These are phyloP conservation scores for Phytophthora palmivora DNA, from an alignment of 352 stramenopile species.

Conservation along the genomic window DNA sequence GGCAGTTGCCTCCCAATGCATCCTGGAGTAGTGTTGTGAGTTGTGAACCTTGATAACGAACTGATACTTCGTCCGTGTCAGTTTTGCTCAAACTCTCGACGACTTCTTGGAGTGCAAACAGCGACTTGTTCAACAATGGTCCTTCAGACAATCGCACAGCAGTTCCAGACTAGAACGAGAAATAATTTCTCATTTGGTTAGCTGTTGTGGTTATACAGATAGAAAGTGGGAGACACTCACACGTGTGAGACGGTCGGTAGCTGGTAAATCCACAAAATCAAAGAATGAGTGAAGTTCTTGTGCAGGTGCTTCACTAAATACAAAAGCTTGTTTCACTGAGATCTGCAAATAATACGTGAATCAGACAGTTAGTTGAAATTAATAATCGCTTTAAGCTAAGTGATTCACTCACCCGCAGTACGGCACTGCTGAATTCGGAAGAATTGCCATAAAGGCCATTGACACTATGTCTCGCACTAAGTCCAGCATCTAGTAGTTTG, in stretches of 20 bases:
- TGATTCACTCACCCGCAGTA: conserved; percentile 46
- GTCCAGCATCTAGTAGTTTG: conserved; percentile 37
- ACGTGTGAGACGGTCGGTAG: conserved; percentile 54
- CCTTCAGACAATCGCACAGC: conserved; percentile 54
- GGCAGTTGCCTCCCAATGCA: conserved; percentile 57
- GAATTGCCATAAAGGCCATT: conserved; percentile 52
- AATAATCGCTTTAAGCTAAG: too few species aligned
- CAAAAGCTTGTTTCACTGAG: conserved; percentile 49
- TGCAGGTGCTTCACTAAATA: conserved; percentile 36
- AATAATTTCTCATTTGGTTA: too few species aligned
- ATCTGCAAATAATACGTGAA: conserved; percentile 36
- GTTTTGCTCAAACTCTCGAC: conserved; percentile 26
- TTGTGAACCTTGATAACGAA: conserved; percentile 31
- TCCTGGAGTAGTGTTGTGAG: conserved; percentile 58
- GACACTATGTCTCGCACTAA: conserved; percentile 32
- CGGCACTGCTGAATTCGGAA: conserved; percentile 52
- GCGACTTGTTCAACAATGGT: conserved; percentile 63
- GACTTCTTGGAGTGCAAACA: conserved; percentile 56
- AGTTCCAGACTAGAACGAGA: conserved; percentile 31
- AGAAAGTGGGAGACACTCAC: conserved; percentile 22
- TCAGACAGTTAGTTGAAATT: too few species aligned
- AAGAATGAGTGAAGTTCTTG: conserved; percentile 56
- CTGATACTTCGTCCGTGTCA: conserved; percentile 5
- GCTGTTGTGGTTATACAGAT: too few species aligned
- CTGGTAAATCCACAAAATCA: conserved; percentile 53